Evolutionary conservation across 352 stramenopile species (phyloP), one percentile per base, ranked within the genome.

Genomic region (Phytophthora nicotianae): DNA sequence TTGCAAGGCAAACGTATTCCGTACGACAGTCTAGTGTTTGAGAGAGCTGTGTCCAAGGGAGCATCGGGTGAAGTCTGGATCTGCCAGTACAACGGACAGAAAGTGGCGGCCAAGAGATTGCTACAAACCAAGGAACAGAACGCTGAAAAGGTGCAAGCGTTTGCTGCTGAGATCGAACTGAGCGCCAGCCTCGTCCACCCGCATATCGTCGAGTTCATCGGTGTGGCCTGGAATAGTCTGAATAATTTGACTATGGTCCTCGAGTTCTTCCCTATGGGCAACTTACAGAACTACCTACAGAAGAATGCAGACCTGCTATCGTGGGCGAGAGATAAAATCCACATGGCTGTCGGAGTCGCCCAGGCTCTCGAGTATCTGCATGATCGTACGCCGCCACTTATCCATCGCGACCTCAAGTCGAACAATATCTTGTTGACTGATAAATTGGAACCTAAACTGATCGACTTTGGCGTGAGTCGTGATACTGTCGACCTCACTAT

Each of bases 391-490:
- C 33, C 51, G 11, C 40, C 72, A 13, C 40, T 83, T 10, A 82
- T 82, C 41, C 74, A 79, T 40, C 58, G 64, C 0, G 64, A 72
- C 23, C 58, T 72, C 37, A 72, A 72, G 32, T 68, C 64, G 1
- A 72, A 64, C 62, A 96, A 96, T 58, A 74, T 96, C n/a, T 61
- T 96, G 41, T 68, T 96, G 24, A 88, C 90, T 20, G 74, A 62
- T 1, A 51, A 75, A 10, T 75, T 90, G 2, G 68, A 89, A 41
- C 75, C 91, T 13, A 84, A 89, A 27, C 53, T 96, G 29, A 92
- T 84, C 27, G 88, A 97, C 68, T 96, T 97, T 72, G 90, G 88
- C 24, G 68, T 93, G 68, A 83, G 68, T 21, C 85, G 58, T 9
- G 43, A 33, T 4, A 57, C 38, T 2, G 40, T 56, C 17, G 64